Conservation (phyloP, 768 basidiomycete species). For the Collybiopsis luxurians region DNA sequence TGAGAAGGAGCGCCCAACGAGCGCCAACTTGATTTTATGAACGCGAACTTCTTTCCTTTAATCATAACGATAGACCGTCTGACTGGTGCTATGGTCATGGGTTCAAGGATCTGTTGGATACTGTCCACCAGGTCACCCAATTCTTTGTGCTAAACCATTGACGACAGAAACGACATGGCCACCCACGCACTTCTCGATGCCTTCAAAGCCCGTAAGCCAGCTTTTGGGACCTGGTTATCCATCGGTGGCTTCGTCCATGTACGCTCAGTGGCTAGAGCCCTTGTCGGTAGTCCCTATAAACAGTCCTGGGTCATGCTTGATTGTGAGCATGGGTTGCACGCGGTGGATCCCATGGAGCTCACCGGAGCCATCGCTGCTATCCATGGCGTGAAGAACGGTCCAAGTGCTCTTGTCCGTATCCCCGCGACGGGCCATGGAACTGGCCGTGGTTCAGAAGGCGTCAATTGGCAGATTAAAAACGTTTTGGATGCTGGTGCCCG, state of each 20-base stretch:
- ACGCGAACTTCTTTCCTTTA: too few relatives aligned
- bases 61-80: too few relatives aligned
- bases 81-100: too few relatives aligned
- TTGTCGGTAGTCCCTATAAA: conserved; percentile 31
- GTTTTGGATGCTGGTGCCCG: conserved; percentile 67
- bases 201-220: conserved; percentile 54
- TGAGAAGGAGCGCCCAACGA: too few relatives aligned
- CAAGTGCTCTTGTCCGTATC: conserved; percentile 58
- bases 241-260: conserved; percentile 58
- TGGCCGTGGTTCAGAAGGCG: conserved; percentile 37
- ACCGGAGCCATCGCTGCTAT: conserved; percentile 57
- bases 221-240: conserved; percentile 68
- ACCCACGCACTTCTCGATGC: conserved; percentile 51
- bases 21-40: too few relatives aligned
- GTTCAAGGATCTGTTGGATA: too few relatives aligned
- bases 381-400: conserved; percentile 41
- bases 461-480: conserved; percentile 66
- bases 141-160: too few relatives aligned
- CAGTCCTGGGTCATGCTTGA: conserved; percentile 66
- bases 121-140: too few relatives aligned
- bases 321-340: conserved; percentile 64
- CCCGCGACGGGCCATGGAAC: conserved; percentile 58
- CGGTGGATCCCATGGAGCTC: conserved; percentile 49
- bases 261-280: conserved; percentile 55
- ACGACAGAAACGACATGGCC: conserved; percentile 33